Evolutionary conservation across 768 basidiomycete species (phyloP), one percentile per base, ranked within the genome.

Genomic region (Amanita subjunquillea): DNA sequence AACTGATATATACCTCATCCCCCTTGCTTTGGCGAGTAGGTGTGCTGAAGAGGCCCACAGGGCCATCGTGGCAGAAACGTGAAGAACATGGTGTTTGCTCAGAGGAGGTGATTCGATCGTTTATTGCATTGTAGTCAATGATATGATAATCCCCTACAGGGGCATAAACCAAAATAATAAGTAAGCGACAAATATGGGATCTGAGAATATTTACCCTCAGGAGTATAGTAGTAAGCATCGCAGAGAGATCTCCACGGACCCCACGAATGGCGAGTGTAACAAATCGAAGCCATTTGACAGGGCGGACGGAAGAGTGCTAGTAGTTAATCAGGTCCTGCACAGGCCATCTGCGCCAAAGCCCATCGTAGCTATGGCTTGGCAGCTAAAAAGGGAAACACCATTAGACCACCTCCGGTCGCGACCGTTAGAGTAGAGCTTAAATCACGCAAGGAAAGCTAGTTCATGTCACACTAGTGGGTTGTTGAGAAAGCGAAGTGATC

Each of bases 221-320:
- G 46, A 51, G 25, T 57, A 55, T 59, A 59, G 43, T 59, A 57
- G 50, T 59, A 56, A 20, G 32, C 53, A 12, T 27, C 6, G 45
- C n/a, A n/a, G 53, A 54, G 48, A 59, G 56, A 42, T 57, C 39
- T 48, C 56, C 56, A 48, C 43, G 54, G 23, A 23, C 53, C 15
- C 45, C 45, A 46, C 45, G 32, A 46, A 46, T 46, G 27, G 23
- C 27, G 45, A 46, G 55, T 27, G 54, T 55, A 52, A 57, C 56
- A 52, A 46, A 57, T 32, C 54, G 56, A 53, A 57, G 54, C 56
- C 56, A 57, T 55, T 57, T 57, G 32, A 57, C 39, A 50, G 56
- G 56, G 54, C 50, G 50, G 32, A 55, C 20, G 34, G 56, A 50
- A 30, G 34, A 54, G 56, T 17, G 17, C 17, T 17, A 17, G 17